Evolutionary conservation across 2,329 filamentous ascomycete genomes (phyloP), one percentile per base, ranked within the genome.

Genomic region (Apiospora koreana): DNA sequence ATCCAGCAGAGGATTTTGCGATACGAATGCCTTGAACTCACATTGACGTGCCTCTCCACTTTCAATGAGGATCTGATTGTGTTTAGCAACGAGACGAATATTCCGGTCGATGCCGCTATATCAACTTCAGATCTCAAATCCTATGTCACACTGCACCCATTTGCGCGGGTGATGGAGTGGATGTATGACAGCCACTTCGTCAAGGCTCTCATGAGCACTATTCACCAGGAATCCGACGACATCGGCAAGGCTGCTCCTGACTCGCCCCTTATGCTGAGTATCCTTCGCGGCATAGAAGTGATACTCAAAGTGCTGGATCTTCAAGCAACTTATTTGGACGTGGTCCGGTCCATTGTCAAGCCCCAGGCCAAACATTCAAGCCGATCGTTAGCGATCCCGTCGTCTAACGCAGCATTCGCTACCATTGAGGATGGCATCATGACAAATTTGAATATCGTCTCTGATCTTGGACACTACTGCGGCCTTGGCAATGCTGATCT

Each of bases 141-240:
- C 7, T 99, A 99, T 78, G 90, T 96, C 71, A 89, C 91, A 31
- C 87, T 97, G 68, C 97, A 99, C 81, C 95, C 97, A 0, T 99
- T 98, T 77, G 91, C 93, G 3, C 90, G 97, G 71, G 92, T 97
- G 21, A 98, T 98, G 93, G 96, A 99, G 78, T 98, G 96, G 94
- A 89, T 99, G 81, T 97, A 97, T 81, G 98, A 97, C 78, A 94
- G 97, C 77, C 94, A 92, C 73, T 93, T 98, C 28, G 89, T 97
- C 76, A 89, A 88, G 73, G 89, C 92, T 18, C 83, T 99, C 1
- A 95, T 98, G 80, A 87, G 89, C 70, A 89, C 92, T 14, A 89
- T 96, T 41, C 93, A 95, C 74, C 92, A 97, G 78, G 89, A 95
- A 74, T 83, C 92, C 21, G 85, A 87, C 9, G 91, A 93, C 71